Percentiles rank a stretch among this genome's conserved stretches.
These are phyloP conservation scores for Aspergillus ochraceus DNA, from an alignment of 2,329 filamentous ascomycete species.

Conservation along the genomic window DNA sequence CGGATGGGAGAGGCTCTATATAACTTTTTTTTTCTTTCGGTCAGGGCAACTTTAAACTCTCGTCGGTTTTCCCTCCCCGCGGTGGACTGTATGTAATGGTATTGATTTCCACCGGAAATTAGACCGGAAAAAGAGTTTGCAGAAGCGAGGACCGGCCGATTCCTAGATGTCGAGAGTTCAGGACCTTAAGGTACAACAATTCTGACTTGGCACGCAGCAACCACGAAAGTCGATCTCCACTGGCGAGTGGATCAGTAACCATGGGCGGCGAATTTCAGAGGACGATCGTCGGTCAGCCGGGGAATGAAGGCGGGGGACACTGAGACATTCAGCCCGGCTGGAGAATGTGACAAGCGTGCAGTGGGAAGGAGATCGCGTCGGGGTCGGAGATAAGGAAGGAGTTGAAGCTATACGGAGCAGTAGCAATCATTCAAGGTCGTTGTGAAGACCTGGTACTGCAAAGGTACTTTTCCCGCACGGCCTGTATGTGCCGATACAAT, in stretches of 20 bases:
- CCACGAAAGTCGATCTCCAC: background rate
- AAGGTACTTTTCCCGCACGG: background rate
- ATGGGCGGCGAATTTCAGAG: background rate
- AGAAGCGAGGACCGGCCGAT: too few species aligned
- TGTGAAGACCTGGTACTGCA: too few species aligned
- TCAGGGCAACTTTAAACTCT: background rate
- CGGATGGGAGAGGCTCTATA: background rate
- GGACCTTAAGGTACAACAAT: background rate
- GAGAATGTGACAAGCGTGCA: background rate
- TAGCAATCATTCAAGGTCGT: too few species aligned
- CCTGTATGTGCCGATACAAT: background rate
- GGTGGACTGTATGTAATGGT: background rate
- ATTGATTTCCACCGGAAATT: background rate
- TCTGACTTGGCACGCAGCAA: background rate
- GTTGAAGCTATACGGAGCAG: too few species aligned
- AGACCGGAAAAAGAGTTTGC: background rate
- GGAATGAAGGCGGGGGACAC: constrained; percentile 1
- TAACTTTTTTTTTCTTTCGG: background rate
- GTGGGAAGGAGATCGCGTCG: too few species aligned
- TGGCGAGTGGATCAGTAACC: background rate
- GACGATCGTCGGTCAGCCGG: constrained; percentile 1
- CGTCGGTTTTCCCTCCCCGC: background rate
- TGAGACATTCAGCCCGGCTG: background rate
- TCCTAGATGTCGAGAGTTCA: background rate
- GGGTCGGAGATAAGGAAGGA: too few species aligned